Conservation (phyloP, 2,329 filamentous ascomycete genomes). For the Xylaria sp. region DNA sequence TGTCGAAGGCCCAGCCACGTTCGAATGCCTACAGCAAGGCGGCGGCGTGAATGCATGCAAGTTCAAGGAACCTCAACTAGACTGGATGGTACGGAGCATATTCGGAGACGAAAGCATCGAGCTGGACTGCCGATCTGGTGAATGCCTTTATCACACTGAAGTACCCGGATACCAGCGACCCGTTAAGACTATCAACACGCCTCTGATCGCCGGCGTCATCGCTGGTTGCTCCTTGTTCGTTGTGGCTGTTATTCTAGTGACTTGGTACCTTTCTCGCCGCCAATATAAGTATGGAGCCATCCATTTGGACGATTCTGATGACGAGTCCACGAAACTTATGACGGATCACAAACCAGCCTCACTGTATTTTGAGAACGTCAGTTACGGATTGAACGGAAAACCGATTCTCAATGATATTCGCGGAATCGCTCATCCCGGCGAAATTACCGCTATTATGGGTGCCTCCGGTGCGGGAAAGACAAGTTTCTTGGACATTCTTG, state of each 20-base stretch:
- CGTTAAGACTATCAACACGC: conserved; percentile 95
- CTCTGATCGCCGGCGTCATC: conserved; percentile 93
- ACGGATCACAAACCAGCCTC: conserved; percentile 90
- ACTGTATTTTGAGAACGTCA: conserved; percentile 87
- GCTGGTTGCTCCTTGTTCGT: conserved; percentile 86
- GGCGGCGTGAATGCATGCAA: conserved; percentile 74
- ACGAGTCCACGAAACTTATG: conserved; percentile 87
- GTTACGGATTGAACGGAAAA: conserved; percentile 87
- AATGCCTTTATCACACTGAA: conserved; percentile 92
- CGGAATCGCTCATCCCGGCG: conserved; percentile 91
- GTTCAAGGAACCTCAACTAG: conserved; percentile 93
- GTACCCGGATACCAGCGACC: conserved; percentile 90
- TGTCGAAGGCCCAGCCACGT: conserved; percentile 88
- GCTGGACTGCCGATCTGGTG: conserved; percentile 82
- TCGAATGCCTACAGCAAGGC: conserved; percentile 75
- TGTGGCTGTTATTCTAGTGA: conserved; percentile 81
- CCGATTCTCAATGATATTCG: conserved; percentile 82
- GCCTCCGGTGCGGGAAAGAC: conserved; percentile 98
- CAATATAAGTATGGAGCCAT: conserved; percentile 77
- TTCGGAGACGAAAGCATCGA: conserved; percentile 94
- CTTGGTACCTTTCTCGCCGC: conserved; percentile 89
- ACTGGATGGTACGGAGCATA: conserved; percentile 84
- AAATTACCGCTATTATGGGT: conserved; percentile 97
- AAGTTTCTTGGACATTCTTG: conserved; percentile 94
- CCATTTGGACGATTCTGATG: conserved; percentile 87